Base-by-base conservation (phyloP, 1,284 basidiomycete species). In the Coniophora puteana region DNA sequence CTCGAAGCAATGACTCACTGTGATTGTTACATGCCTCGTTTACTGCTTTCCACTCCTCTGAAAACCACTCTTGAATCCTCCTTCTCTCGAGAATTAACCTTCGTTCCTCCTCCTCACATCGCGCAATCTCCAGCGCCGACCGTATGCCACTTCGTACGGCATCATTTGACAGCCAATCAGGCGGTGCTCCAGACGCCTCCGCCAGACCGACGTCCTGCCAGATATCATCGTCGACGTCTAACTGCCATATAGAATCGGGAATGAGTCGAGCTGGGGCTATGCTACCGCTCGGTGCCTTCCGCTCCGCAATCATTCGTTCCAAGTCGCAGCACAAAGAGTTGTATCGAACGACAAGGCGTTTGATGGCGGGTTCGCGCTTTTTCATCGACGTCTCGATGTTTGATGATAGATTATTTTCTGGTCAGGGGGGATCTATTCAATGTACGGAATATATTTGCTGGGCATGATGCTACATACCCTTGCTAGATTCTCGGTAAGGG, bases 21-120 rank as follows among this genome's bases (percentile, higher is more conserved):
- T 13, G 5, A 33, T 18, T 18, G 17, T 33, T n/a, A 12, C 5
- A n/a, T 33, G 32, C 12, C 32, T n/a, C 4, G 12, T 7, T 36
- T 22, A 36, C 34, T 16, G 5, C 12, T 12, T 14, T 31, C 29
- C 21, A 48, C 26, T 25, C 21, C 13, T 46, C 48, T 45, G 16
- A 36, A 36, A 36, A 37, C 49, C 49, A 51, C 24, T 41, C 43
- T 37, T 45, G 37, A 41, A 52, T 35, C 6, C 39, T 18, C 12
- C 23, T 34, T 16, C 25, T 20, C 38, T 50, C 46, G 27, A 34
- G 36, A 11, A 13, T n/a, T 21, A 53, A 17, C 2, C 43, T 36
- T 2, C 14, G 11, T 13, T 39, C 36, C 27, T 53, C 51, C 27
- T 53, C 46, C 2, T 47, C 33, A 27, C 43, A 47, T 10, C 44